Evolutionary conservation across 768 basidiomycete genomes (phyloP), one percentile per base, ranked within the genome.

Genomic region (Suillus clintonianus): DNA sequence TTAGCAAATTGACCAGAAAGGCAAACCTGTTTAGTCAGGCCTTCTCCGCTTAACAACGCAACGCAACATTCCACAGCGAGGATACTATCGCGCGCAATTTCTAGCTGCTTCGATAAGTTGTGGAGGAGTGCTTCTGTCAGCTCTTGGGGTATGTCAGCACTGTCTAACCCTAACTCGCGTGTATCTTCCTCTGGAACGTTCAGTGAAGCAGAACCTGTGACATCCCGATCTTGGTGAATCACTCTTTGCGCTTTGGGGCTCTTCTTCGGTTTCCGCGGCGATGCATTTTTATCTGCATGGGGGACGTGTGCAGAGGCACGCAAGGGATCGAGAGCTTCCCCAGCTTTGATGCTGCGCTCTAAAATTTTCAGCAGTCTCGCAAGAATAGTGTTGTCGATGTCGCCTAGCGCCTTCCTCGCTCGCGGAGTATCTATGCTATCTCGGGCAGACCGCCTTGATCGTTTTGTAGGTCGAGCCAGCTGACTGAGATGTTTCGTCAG

Each of bases 41-140:
- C 82, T 66, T 94, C 92, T 37, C 89, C 89, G 2, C 86, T 86
- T 34, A 98, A 82, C 6, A 97, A 74, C 0, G 89, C 86, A 66
- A 97, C 82, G 64, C 86, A 89, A 67, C 91, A 94, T 71, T 95
- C 93, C 0, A 92, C 92, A 4, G 95, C 94, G 32, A 91, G 69
- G 10, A 94, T 85, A 58, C 90, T 90, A 69, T 94, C 89, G 43
- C 85, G 78, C 4, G 89, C 90, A 22, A 85, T 66, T 60, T 91
- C 86, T 42, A 96, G 74, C 10, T 76, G 74, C 50, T 76, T 77
- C 0, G 82, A 75, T 13, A 95, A 67, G 45, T 78, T 80, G 10
- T 85, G 85, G 50, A 89, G 71, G 60, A 88, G 78, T 65, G 66
- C 72, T 8, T 86, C 85, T 3, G 83, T 79, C 50, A 83, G 70